Evolutionary conservation across 2,329 filamentous ascomycete genomes (phyloP).

Genomic region (Diaporthe amygdali): DNA sequence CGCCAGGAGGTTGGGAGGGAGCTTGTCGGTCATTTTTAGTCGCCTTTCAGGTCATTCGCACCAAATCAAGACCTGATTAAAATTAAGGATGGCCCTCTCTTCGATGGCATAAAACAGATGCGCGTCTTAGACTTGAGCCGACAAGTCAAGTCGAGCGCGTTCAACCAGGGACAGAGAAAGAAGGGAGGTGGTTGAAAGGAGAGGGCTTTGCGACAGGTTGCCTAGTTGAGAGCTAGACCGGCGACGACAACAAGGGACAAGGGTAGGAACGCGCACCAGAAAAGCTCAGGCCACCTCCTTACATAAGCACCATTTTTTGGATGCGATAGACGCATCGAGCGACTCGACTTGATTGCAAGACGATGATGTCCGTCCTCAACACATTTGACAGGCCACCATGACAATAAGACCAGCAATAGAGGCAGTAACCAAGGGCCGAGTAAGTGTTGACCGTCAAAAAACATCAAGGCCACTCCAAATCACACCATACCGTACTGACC

Average conservation of each 20-base stretch:
- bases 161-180: neutral
- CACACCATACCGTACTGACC: constrained; percentile 23
- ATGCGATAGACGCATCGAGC: neutral
- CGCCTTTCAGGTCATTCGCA: constrained; percentile 29
- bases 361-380: constrained; percentile 19
- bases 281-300: constrained; percentile 12
- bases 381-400: constrained; percentile 50
- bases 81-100: neutral
- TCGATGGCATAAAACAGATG: neutral
- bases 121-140: neutral
- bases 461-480: too few species aligned
- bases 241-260: constrained; percentile 9
- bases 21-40: constrained; percentile 86
- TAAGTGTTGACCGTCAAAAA: constrained; percentile 35
- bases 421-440: constrained; percentile 58
- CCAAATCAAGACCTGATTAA: neutral
- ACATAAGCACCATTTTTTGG: constrained; percentile 23
- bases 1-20: constrained; percentile 88
- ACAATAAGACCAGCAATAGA: constrained; percentile 56
- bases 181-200: neutral
- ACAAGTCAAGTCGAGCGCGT: neutral
- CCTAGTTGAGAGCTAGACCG: neutral
- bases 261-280: constrained; percentile 12
- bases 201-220: constrained; percentile 21
- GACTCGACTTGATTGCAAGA: neutral